Conservation (phyloP, 306 rosid genomes). For the Aeschynomene evenia region DNA sequence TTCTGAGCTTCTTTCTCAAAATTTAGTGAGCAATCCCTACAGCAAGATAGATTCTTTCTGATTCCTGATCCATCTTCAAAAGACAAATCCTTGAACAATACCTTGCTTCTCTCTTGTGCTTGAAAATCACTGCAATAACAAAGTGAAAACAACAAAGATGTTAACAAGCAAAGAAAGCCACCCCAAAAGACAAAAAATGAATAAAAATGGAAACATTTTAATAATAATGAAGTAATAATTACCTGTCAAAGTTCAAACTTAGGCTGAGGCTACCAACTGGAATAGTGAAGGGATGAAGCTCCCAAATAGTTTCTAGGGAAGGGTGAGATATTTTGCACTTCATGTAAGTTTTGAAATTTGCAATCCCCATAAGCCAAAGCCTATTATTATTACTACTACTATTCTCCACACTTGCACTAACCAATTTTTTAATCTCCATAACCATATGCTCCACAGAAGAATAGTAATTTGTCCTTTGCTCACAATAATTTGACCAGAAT, state of each 20-base stretch:
- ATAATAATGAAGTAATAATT: background rate
- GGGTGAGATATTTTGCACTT: constrained; percentile 66
- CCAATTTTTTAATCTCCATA: constrained; percentile 69
- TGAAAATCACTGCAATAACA: constrained; percentile 46
- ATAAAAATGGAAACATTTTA: background rate
- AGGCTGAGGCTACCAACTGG: constrained; percentile 76
- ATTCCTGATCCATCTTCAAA: constrained; percentile 30
- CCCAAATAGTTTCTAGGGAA: constrained; percentile 78
- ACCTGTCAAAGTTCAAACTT: constrained; percentile 77
- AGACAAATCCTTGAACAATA: constrained; percentile 34
- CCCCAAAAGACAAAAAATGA: background rate
- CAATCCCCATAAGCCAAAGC: constrained; percentile 68
- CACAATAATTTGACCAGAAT: constrained; percentile 62
- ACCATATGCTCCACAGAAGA: constrained; percentile 61
- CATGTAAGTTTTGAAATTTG: constrained; percentile 67
- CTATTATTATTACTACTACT: constrained; percentile 44
- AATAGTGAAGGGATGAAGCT: constrained; percentile 72
- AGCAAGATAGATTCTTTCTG: constrained; percentile 47
- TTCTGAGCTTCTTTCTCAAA: constrained; percentile 56
- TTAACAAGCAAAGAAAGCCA: constrained; percentile 9
- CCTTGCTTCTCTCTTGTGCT: constrained; percentile 46
- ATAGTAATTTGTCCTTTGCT: constrained; percentile 44
- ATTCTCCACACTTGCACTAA: constrained; percentile 48
- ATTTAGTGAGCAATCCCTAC: constrained; percentile 45
- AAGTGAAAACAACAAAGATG: background rate